Percentiles rank a stretch among this genome's conserved stretches.
These are phyloP conservation scores for Uronychia binucleata DNA, from an alignment of 73 alveolate genomes.

Conservation along the genomic window DNA sequence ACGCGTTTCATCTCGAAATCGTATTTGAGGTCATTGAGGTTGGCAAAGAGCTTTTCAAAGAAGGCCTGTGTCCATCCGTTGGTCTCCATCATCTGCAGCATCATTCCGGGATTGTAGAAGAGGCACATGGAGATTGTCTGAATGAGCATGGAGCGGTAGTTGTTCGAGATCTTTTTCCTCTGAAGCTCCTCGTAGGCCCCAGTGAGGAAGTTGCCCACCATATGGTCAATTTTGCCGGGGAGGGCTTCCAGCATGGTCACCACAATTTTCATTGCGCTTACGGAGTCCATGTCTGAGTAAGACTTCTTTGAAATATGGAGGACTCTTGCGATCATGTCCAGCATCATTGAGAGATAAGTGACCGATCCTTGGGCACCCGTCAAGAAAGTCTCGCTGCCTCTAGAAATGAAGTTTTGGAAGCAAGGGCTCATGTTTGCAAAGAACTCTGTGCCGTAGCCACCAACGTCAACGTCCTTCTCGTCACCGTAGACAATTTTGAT, in stretches of 20 bases:
- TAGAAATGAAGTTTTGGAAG: conserved; percentile 70
- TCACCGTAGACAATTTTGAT: conserved; percentile 37
- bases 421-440: conserved; percentile 57
- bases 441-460: conserved; percentile 79
- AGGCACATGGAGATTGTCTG: conserved; percentile 69
- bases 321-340: conserved; percentile 25
- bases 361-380: conserved; percentile 40
- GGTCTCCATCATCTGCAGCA: conserved; percentile 32
- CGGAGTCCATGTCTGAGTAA: no score
- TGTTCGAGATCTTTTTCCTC: conserved; percentile 31
- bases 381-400: conserved; percentile 68
- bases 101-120: conserved; percentile 66
- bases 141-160: conserved; percentile 45
- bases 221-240: conserved; percentile 50
- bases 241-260: conserved; percentile 65
- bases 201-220: conserved; percentile 56
- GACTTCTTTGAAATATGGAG: background rate
- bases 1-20: conserved; percentile 69
- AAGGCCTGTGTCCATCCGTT: conserved; percentile 34
- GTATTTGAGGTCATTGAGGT: conserved; percentile 47
- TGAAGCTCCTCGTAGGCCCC: conserved; percentile 35
- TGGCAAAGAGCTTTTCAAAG: conserved; percentile 29
- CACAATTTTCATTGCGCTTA: conserved; percentile 45
- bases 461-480: conserved; percentile 46
- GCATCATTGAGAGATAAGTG: conserved; percentile 37